phyloP scores from a whole-genome alignment of 2,329 filamentous ascomycete species.

The Colletotrichum eremochloae region DNA sequence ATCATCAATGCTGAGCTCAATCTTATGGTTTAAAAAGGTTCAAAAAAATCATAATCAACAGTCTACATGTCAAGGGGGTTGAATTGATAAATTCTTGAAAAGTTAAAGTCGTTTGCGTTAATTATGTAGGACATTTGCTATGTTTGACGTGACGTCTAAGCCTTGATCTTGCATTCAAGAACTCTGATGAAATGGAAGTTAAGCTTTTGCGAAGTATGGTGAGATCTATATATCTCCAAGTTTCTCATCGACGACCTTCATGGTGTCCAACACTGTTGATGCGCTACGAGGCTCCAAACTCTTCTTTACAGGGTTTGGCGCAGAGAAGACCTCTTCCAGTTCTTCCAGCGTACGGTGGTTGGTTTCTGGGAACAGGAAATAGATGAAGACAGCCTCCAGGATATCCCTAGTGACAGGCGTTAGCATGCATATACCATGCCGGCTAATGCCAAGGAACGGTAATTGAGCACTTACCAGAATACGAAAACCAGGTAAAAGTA shows the following conservation, averaged over 20 bases:
- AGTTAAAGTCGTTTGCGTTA: neutral
- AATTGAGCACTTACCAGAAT: conserved; percentile 51
- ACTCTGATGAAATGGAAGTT: too few relatives aligned
- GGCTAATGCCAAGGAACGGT: neutral
- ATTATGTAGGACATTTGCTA: neutral
- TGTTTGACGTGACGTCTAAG: neutral
- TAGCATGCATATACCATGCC: neutral
- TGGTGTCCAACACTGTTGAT: conserved; percentile 54
- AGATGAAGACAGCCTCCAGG: conserved; percentile 58
- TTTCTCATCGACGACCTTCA: conserved; percentile 39
- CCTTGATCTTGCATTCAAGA: neutral
- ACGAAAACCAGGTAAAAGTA: conserved; percentile 62
- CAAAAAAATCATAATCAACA: neutral
- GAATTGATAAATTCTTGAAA: neutral
- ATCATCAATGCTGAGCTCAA: neutral
- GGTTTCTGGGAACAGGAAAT: conserved; percentile 64
- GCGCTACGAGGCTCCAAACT: conserved; percentile 57
- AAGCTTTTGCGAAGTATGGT: neutral
- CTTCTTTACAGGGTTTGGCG: conserved; percentile 60
- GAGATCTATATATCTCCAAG: neutral
- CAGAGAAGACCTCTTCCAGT: conserved; percentile 64
- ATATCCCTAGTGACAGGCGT: conserved; percentile 47
- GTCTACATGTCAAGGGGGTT: too few relatives aligned
- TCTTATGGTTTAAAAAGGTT: accelerated
- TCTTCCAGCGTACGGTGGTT: conserved; percentile 67